A percentile compares a stretch with the other conserved stretches of the same genome.
phyloP scores from a whole-genome alignment of 176 grass and related monocot genomes.

The Aechmea fasciata region DNA sequence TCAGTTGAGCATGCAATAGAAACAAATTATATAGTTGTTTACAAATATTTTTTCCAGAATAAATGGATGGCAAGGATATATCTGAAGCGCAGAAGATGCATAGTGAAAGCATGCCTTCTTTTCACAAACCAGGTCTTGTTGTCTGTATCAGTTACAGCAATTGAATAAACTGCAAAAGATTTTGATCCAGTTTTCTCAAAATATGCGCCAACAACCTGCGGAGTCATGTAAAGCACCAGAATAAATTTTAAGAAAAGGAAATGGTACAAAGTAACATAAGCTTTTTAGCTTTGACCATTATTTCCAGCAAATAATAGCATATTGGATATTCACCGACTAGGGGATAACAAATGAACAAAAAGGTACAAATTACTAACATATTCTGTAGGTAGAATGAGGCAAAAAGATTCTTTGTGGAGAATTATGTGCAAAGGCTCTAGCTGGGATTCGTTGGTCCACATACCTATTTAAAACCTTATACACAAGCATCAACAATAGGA shows the following conservation, averaged over 20 bases:
- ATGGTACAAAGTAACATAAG: too few relatives aligned
- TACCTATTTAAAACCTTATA: too few relatives aligned
- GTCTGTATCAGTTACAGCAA: slow-evolving; percentile 77
- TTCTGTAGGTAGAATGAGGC: too few relatives aligned
- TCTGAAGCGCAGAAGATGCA: slow-evolving; percentile 21
- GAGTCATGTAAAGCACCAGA: slow-evolving; percentile 19
- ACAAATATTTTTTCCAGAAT: not conserved
- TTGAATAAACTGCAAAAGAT: slow-evolving; percentile 99
- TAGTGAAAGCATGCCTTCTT: slow-evolving; percentile 75
- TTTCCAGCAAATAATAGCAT: not conserved
- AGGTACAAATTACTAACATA: too few relatives aligned
- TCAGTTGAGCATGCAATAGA: too few relatives aligned
- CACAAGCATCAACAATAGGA: too few relatives aligned
- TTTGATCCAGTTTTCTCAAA: slow-evolving; percentile 88
- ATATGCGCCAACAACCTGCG: slow-evolving; percentile 94
- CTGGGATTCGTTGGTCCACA: too few relatives aligned
- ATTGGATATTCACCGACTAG: slow-evolving; percentile 2
- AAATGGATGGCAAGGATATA: not conserved
- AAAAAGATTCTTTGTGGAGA: slow-evolving; percentile 5
- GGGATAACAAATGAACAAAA: not conserved
- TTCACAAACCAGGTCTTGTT: slow-evolving; percentile 97
- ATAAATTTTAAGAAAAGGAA: slow-evolving; percentile 17
- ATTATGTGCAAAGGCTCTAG: not conserved
- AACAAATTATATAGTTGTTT: too few relatives aligned
- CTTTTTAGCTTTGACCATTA: too few relatives aligned